Conservation (phyloP, 352 stramenopile genomes). For the Phytopythium cucurbitacearum region DNA sequence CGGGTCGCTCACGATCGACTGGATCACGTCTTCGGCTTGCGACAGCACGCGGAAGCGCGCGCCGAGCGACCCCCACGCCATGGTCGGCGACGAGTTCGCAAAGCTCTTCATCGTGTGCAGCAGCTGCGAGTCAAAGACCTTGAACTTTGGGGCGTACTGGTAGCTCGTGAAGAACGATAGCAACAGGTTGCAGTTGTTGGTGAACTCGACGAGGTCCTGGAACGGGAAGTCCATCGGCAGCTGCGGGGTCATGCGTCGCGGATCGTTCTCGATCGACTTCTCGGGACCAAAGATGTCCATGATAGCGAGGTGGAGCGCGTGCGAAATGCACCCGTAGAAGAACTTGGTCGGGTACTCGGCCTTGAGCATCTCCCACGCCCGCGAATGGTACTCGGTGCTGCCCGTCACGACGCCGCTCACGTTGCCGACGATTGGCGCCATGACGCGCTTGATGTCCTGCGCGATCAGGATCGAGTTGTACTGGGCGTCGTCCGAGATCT, state of each 20-base stretch:
- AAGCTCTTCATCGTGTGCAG: conserved; percentile 78
- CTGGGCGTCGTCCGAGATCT: conserved; percentile 48
- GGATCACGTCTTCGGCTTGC: conserved; percentile 65
- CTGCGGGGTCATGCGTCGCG: conserved; percentile 54
- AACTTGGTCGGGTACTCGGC: conserved; percentile 83
- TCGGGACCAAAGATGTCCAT: conserved; percentile 81
- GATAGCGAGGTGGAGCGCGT: conserved; percentile 74
- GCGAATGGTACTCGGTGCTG: conserved; percentile 67
- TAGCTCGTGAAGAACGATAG: conserved; percentile 81
- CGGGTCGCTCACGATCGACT: conserved; percentile 67
- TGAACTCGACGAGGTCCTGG: conserved; percentile 76
- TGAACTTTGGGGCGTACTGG: conserved; percentile 69
- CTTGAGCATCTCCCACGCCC: conserved; percentile 82
- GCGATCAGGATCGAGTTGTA: conserved; percentile 82
- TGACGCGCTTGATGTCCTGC: conserved; percentile 80
- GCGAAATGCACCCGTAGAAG: conserved; percentile 82
- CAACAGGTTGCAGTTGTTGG: conserved; percentile 65
- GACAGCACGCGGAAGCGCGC: conserved; percentile 64
- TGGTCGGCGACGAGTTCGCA: conserved; percentile 47
- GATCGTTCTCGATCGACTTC: conserved; percentile 67
- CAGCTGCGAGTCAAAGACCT: conserved; percentile 68
- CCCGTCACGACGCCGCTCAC: conserved; percentile 74
- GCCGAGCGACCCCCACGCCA: conserved; percentile 66
- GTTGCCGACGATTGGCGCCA: conserved; percentile 62
- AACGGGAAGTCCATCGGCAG: conserved; percentile 76